A percentile compares a stretch with the other conserved stretches of the same genome.
phyloP scores from a whole-genome alignment of 768 basidiomycete genomes.

The Agrocybe praecox region DNA sequence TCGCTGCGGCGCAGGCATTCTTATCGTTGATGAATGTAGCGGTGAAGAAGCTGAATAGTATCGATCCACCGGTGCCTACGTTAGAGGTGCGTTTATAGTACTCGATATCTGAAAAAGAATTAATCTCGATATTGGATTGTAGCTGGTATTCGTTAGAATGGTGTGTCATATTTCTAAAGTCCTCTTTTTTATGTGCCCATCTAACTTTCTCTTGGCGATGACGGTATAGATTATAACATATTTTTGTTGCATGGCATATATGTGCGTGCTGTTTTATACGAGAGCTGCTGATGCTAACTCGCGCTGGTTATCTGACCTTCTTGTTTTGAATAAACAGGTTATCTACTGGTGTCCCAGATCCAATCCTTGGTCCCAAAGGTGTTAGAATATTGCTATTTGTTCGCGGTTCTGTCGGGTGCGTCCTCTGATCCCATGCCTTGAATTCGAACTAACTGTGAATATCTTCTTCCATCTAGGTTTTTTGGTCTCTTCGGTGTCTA shows the following conservation, averaged over 20 bases:
- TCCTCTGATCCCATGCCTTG: neutral
- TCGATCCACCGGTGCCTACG: constrained; percentile 60
- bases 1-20: constrained; percentile 59
- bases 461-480: constrained; percentile 50
- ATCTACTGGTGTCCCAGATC: constrained; percentile 36
- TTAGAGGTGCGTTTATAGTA: constrained; percentile 46
- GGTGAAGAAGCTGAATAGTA: constrained; percentile 63
- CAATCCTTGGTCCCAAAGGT: constrained; percentile 69
- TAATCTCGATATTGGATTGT: neutral
- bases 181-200: neutral
- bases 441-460: neutral
- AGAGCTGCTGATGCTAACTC: neutral
- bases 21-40: constrained; percentile 61
- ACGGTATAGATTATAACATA: constrained; percentile 1
- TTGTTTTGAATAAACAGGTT: neutral
- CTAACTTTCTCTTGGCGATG: neutral
- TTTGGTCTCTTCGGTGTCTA: constrained; percentile 68
- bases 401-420: constrained; percentile 64
- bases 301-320: neutral
- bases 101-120: neutral
- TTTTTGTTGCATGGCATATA: constrained; percentile 59
- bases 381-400: constrained; percentile 58
- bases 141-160: neutral
- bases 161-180: neutral
- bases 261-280: constrained; percentile 31